Base-by-base conservation (phyloP, 306 rosid species). In the Quercus mongolica region DNA sequence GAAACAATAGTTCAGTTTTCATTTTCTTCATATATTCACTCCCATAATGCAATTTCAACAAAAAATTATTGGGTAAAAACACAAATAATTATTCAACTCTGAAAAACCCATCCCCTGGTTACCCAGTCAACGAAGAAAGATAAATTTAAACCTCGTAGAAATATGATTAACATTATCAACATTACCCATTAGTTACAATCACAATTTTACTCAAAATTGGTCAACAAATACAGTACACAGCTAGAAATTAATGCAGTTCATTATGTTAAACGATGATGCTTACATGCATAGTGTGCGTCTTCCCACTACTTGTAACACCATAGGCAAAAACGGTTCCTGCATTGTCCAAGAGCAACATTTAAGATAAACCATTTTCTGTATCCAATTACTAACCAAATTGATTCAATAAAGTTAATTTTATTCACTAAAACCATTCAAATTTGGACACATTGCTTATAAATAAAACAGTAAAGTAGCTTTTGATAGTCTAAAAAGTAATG, bases 281-380 rank as follows among this genome's bases (percentile, higher is more conserved):
- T 89, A 96, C 99, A 83, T 96, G 99, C 99, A 96, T 96, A 70
- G 99, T 96, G 88, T 96, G 99, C 5, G 99, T 96, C 88, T 96
- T 96, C 61, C 99, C 99, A 83, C 99, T 96, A 80, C 99, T 96
- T 10, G 98, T 96, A 85, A 93, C 99, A 75, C 99, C 99, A 71
- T 96, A 96, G 57, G 98, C 99, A 86, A 96, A 96, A 81, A 96
- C 99, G 20, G 98, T 96, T 58, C 99, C 98, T 96, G 96, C 89
- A 74, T 78, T 46, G 75, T 84, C 69, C 31, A 41, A 46, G 67
- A 8, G 58, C 73, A 56, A 63, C 61, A 49, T n/a, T 70, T 69
- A 74, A 74, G 41, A 57, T 61, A 56, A 73, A 79, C 82, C 72
- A 85, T 73, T 44, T 69, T 70, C 77, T 25, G 80, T 85, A 78